Base-by-base conservation (phyloP, 108 stramenopile genomes). In the Nitzschia sp. region DNA sequence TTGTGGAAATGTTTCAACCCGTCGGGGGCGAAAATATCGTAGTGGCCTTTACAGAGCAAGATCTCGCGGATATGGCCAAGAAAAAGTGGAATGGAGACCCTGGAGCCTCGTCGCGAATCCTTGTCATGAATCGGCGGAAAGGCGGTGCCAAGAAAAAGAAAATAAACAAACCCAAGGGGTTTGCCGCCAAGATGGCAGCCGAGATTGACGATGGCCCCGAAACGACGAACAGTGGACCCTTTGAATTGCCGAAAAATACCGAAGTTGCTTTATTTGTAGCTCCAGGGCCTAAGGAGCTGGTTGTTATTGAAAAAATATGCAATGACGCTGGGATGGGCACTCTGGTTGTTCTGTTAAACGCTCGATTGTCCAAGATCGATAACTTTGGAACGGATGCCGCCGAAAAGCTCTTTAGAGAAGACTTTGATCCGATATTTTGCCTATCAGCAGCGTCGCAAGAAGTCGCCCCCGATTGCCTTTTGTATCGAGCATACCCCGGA, bases 1-100 rank as follows among this genome's bases (percentile, higher is more conserved):
- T 93, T 67, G 92, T 93, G 1, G 92, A 93, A 58, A 93, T 93
- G 92, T 93, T 93, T 47, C 92, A 93, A 75, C 92, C 92, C 13
- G 76, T 93, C 19, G 92, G 89, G 36, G 85, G 87, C 8, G 76
- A 86, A 2, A 80, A 88, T 47, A 93, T 93, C 45, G 69, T 72
- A 1, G 83, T 86, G 16, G 76, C 86, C 1, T 93, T 93, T 62
- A 80, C 58, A 28, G 85, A 88, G 27, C 72, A 83, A 45, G 63
- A 64, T 30, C 61, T 84, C 34, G 85, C 88, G 3, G 85, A 88
- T 47, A 9, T 54, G 53, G 92, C 92, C 38, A 80, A 83, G 55
- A 36, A 74, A 62, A 69, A 69, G n/a, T 93, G 92, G 92, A 83
- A 83, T 33, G 72, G 72, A 25, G 91, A 90, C 60, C 26, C 81